A percentile compares a stretch with the other conserved stretches of the same genome.
These are phyloP conservation scores for Zymoseptoria pseudotritici DNA, from an alignment of 2,329 filamentous ascomycete species.

Conservation along the genomic window DNA sequence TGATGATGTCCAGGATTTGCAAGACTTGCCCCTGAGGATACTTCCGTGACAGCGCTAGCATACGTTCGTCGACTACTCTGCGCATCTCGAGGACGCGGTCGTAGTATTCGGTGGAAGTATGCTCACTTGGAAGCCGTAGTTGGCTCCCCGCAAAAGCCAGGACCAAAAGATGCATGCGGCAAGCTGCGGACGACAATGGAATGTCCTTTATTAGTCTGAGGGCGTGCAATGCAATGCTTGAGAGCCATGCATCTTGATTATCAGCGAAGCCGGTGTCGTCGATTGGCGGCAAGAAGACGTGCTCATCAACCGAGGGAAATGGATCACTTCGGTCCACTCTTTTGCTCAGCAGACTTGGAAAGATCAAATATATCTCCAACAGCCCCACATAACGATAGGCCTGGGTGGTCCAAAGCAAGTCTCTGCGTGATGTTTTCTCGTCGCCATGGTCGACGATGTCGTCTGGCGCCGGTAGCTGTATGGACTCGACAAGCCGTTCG, in stretches of 20 bases:
- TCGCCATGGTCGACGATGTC: conserved; percentile 47
- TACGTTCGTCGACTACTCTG: conserved; percentile 42
- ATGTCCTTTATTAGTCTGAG: conserved; percentile 44
- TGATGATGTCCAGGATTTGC: conserved; percentile 44
- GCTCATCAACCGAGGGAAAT: not conserved
- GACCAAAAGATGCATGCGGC: conserved; percentile 48
- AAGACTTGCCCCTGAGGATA: conserved; percentile 47
- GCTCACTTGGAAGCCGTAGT: conserved; percentile 36
- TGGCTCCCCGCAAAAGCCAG: conserved; percentile 46
- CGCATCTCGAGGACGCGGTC: conserved; percentile 31
- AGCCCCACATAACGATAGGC: conserved; percentile 47
- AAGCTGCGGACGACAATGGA: conserved; percentile 46
- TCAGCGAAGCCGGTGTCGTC: too few species aligned
- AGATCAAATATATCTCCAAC: conserved; percentile 48
- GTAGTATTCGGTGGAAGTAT: conserved; percentile 35
- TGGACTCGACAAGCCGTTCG: conserved; percentile 42
- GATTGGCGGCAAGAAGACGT: not conserved
- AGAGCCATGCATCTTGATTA: conserved; percentile 37
- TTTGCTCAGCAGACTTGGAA: conserved; percentile 35
- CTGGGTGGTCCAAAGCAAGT: conserved; percentile 48
- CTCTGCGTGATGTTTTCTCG: conserved; percentile 45
- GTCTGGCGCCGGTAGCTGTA: conserved; percentile 40
- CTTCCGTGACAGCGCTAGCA: conserved; percentile 39
- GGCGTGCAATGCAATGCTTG: conserved; percentile 45
- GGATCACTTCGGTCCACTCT: conserved; percentile 8